Evolutionary conservation across 1,284 basidiomycete species (phyloP).

Genomic region (Moesziomyces parantarcticus): DNA sequence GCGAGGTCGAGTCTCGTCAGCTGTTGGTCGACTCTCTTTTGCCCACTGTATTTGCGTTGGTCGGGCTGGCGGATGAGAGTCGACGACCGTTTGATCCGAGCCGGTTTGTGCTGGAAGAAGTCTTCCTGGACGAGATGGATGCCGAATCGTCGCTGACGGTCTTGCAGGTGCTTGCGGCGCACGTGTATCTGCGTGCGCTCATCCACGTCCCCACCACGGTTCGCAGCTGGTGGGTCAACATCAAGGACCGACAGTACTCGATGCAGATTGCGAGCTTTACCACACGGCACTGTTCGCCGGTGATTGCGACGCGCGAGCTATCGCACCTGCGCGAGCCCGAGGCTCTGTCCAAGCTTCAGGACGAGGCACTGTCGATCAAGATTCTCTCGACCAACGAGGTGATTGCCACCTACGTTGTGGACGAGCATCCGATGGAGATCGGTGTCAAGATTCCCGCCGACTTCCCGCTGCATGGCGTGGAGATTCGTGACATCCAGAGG

Average conservation of each 20-base stretch:
- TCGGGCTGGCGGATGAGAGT: slow-evolving; percentile 68
- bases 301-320: slow-evolving; percentile 86
- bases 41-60: slow-evolving; percentile 78
- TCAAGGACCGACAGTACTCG: slow-evolving; percentile 88
- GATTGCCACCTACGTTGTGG: slow-evolving; percentile 79
- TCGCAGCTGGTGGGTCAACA: slow-evolving; percentile 84
- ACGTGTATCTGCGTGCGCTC: slow-evolving; percentile 75
- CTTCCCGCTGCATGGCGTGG: slow-evolving; percentile 89
- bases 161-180: slow-evolving; percentile 80
- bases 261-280: slow-evolving; percentile 82
- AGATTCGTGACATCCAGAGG: slow-evolving; percentile 84
- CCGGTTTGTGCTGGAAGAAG: slow-evolving; percentile 86
- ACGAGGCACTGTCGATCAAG: slow-evolving; percentile 81
- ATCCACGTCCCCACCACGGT: slow-evolving; percentile 60
- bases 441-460: slow-evolving; percentile 85
- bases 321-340: slow-evolving; percentile 78
- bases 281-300: slow-evolving; percentile 86
- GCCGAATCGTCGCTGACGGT: slow-evolving; percentile 60
- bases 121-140: slow-evolving; percentile 74
- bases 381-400: slow-evolving; percentile 74
- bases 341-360: slow-evolving; percentile 76
- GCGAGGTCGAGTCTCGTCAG: slow-evolving; percentile 80
- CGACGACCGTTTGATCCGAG: slow-evolving; percentile 77
- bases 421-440: slow-evolving; percentile 94
- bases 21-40: slow-evolving; percentile 77